A percentile compares a stretch with the other conserved stretches of the same genome.
These are phyloP conservation scores for Cytospora schulzeri DNA, from an alignment of 2,329 filamentous ascomycete species.

Conservation along the genomic window DNA sequence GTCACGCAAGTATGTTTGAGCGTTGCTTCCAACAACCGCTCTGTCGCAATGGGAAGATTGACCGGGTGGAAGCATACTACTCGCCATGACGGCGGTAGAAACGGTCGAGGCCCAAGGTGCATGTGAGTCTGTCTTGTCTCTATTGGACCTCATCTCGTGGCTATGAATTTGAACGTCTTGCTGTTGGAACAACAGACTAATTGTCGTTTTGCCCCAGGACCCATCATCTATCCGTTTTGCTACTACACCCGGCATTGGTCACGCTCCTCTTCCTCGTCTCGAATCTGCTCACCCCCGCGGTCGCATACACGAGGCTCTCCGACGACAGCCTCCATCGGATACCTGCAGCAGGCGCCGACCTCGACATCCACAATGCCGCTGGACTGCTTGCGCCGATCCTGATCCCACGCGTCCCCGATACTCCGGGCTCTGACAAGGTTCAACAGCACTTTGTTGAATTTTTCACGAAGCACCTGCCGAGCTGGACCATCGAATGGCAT, in stretches of 20 bases:
- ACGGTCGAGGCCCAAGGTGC: neutral
- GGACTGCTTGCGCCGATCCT: slow-evolving; percentile 74
- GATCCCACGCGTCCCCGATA: slow-evolving; percentile 73
- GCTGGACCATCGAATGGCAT: slow-evolving; percentile 72
- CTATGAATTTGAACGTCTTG: neutral
- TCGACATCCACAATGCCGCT: slow-evolving; percentile 66
- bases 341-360: slow-evolving; percentile 64
- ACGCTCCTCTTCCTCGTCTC: slow-evolving; percentile 20
- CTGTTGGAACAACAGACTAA: neutral
- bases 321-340: slow-evolving; percentile 43
- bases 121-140: slow-evolving; percentile 3
- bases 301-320: slow-evolving; percentile 34
- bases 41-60: slow-evolving; percentile 22
- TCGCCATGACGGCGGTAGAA: neutral
- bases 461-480: slow-evolving; percentile 66
- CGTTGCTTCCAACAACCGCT: slow-evolving; percentile 1
- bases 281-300: slow-evolving; percentile 18
- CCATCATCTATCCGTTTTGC: neutral
- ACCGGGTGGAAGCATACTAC: neutral
- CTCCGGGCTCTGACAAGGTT: slow-evolving; percentile 65
- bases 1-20: slow-evolving; percentile 2
- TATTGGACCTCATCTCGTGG: neutral
- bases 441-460: slow-evolving; percentile 74
- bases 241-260: neutral
- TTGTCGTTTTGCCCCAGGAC: neutral